phyloP scores from a whole-genome alignment of 345 rosid species.

The Jatropha curcas region DNA sequence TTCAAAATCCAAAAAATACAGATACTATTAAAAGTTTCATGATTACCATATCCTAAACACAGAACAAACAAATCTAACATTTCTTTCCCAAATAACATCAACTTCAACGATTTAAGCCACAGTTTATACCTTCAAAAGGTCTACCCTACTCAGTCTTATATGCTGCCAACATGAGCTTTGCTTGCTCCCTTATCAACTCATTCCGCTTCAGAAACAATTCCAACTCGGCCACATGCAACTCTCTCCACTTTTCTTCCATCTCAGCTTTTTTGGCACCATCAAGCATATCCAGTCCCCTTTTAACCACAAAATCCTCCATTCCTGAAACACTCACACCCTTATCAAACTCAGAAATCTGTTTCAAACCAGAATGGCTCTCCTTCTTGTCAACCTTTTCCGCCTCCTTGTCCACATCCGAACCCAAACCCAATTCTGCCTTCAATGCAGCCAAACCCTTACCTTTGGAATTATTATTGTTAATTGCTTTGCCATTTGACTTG shows the following conservation, averaged over 20 bases:
- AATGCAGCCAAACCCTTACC: neutral
- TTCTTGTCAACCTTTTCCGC: neutral
- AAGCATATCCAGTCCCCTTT: conserved; percentile 11
- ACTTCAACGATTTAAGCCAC: neutral
- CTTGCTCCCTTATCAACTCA: conserved; percentile 21
- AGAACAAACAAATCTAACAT: neutral
- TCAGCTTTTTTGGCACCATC: conserved; percentile 15
- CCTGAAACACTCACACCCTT: neutral
- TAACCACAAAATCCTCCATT: conserved; percentile 24
- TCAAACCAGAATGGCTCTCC: conserved; percentile 1
- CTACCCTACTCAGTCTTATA: conserved; percentile 8
- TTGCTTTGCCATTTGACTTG: conserved; percentile 3
- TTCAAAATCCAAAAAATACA: too few relatives aligned
- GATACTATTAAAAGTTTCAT: neutral
- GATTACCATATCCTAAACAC: neutral
- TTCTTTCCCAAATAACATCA: neutral
- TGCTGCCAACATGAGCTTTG: conserved; percentile 22
- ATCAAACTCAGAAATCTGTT: neutral
- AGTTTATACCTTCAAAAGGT: neutral
- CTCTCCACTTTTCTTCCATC: conserved; percentile 31
- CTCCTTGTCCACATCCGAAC: neutral
- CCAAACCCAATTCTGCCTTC: neutral
- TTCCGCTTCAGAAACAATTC: conserved; percentile 25
- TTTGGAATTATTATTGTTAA: neutral
- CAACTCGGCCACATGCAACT: conserved; percentile 28